Evolutionary conservation across 73 alveolate genomes (phyloP), one percentile per base, ranked within the genome.

Genomic region (Paramecium tetraurelia): DNA sequence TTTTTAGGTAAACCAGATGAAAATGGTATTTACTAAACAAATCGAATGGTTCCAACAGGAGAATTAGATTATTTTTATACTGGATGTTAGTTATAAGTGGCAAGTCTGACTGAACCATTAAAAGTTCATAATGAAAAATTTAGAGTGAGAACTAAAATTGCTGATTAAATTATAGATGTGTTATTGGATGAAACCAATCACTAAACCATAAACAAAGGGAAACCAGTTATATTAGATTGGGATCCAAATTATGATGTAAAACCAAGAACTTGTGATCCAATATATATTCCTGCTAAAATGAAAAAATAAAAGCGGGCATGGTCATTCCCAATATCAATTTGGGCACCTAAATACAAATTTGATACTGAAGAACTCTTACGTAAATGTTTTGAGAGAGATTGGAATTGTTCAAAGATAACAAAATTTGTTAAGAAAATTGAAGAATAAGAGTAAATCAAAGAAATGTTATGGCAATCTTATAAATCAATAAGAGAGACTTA

Each of bases 211-310:
- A 24, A 40, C 8, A 41, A 87, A 24, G 86, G 18, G 5, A 59
- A 68, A 35, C 58, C 48, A 10, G 93, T 87, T 12, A 69, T 87
- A 8, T 57, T 9, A 27, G 93, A 87, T 69, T 87, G 80, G 75
- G 72, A 87, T 36, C 93, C 89, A n/a, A 68, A 83, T 69, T 38
- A 53, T 38, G 68, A 75, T 41, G 41, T 87, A 21, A 35, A 1
- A 22, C 93, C 93, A 36, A 36, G 93, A 36, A 87, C 93, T 18
- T 40, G 84, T 38, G 93, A 87, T 70, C 90, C 93, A 16, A 33
- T 69, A 0, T 87, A 87, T 59, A 68, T 87, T 20, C 93, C 93
- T 14, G 89, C 89, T 6, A 87, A 70, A 50, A 36, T 44, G 29
- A 87, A 87, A n/a, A 87, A 68, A 63, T 36, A 18, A n/a, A 87